Conservation (phyloP, 2,329 filamentous ascomycete species). For the Fusarium sp. region DNA sequence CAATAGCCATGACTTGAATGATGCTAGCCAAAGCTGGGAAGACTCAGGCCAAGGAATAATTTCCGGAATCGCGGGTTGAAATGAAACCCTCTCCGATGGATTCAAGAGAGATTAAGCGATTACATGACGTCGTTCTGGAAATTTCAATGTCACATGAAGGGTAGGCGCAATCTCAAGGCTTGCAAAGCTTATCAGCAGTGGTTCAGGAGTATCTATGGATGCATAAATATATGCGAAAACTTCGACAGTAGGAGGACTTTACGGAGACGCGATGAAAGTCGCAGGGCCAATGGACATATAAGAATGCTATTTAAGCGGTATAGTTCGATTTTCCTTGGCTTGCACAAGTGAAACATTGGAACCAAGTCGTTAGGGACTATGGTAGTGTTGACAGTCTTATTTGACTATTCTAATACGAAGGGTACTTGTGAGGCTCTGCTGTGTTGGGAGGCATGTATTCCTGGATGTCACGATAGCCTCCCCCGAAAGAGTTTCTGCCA, state of each 20-base stretch:
- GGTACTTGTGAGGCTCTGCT: background rate
- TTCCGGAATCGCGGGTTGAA: constrained; percentile 63
- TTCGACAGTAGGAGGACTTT: background rate
- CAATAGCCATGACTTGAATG: constrained; percentile 62
- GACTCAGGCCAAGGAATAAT: constrained; percentile 68
- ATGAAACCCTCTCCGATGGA: constrained; percentile 64
- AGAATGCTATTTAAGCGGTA: background rate
- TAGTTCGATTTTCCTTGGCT: background rate
- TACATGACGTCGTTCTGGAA: constrained; percentile 62
- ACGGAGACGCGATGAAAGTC: background rate
- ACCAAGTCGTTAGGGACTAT: background rate
- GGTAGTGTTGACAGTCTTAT: background rate
- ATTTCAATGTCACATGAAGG: background rate
- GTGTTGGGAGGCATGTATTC: background rate
- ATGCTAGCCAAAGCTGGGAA: constrained; percentile 67
- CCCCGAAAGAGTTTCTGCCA: background rate
- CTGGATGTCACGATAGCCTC: background rate
- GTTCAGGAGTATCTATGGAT: background rate
- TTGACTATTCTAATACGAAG: background rate
- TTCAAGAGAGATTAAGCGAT: constrained; percentile 65
- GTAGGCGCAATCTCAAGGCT: background rate
- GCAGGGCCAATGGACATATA: background rate
- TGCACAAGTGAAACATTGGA: background rate
- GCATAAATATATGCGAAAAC: background rate
- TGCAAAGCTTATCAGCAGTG: background rate